phyloP scores from a whole-genome alignment of 257 asterid species.

The Rauvolfia tetraphylla region DNA sequence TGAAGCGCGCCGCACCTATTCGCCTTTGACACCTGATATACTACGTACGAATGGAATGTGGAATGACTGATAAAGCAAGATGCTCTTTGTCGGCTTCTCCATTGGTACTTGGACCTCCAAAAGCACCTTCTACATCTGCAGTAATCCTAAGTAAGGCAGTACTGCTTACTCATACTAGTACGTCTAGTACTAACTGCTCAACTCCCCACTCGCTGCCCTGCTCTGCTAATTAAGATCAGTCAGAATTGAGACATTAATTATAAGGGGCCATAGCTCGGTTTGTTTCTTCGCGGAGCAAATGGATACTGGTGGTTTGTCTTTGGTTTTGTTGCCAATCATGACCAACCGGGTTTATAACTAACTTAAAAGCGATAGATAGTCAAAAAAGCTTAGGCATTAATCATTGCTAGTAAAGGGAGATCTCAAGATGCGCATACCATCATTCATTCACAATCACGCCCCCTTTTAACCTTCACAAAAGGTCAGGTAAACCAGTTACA shows the following conservation, averaged over 20 bases:
- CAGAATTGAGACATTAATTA: too few species aligned
- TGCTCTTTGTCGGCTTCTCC: conserved; percentile 46
- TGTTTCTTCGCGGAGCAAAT: too few species aligned
- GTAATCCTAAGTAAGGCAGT: neutral
- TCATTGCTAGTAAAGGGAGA: conserved; percentile 2
- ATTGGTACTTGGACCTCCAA: neutral
- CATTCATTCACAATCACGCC: neutral
- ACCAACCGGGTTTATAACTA: neutral
- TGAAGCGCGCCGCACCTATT: too few species aligned
- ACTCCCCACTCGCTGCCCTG: too few species aligned
- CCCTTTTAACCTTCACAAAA: too few species aligned
- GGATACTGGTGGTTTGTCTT: too few species aligned
- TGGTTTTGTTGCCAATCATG: neutral
- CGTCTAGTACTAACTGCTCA: neutral
- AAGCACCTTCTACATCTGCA: neutral
- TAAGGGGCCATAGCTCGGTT: too few species aligned
- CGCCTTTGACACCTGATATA: too few species aligned
- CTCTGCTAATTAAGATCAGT: too few species aligned
- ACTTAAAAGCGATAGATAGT: neutral
- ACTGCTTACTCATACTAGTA: neutral
- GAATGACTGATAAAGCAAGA: conserved; percentile 48
- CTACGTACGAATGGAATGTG: too few species aligned
- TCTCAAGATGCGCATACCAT: neutral
- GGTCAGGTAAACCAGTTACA: too few species aligned
- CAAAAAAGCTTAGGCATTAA: neutral